These are phyloP conservation scores for Sclerotinia sclerotiorum DNA, from an alignment of 2,329 filamentous ascomycete genomes.

Conservation along the genomic window DNA sequence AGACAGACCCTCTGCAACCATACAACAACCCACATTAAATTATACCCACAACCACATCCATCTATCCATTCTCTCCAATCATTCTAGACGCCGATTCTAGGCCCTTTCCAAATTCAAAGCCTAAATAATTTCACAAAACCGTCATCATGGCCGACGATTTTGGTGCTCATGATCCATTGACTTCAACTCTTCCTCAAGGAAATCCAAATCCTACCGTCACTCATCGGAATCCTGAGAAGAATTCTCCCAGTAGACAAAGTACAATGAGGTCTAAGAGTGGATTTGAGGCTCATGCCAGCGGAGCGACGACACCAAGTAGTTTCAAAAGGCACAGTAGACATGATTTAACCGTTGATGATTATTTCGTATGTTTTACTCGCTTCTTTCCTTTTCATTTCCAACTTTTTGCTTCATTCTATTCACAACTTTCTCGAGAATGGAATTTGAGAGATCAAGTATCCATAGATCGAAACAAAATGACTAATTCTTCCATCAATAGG, in stretches of 20 bases:
- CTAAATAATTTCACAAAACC: conserved; percentile 4
- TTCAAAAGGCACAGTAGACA: conserved; percentile 21
- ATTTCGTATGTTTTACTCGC: conserved; percentile 34
- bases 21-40: background rate
- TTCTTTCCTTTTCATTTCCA: background rate
- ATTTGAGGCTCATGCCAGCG: conserved; percentile 8
- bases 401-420: background rate
- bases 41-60: background rate
- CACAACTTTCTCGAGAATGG: background rate
- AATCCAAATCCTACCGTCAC: background rate
- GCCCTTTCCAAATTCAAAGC: background rate
- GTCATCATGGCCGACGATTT: conserved; percentile 17
- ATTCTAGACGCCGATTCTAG: background rate
- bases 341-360: conserved; percentile 31
- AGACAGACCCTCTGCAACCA: background rate
- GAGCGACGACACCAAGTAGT: conserved; percentile 20
- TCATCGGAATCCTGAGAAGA: background rate
- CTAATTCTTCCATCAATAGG: conserved; percentile 26
- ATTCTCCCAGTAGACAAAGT: conserved; percentile 9
- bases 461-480: conserved; percentile 1
- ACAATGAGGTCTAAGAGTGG: conserved; percentile 21
- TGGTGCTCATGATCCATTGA: background rate
- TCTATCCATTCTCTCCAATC: background rate
- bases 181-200: conserved; percentile 19
- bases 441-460: background rate